phyloP scores from a whole-genome alignment of 768 basidiomycete species.

The Calocera viscosa region DNA sequence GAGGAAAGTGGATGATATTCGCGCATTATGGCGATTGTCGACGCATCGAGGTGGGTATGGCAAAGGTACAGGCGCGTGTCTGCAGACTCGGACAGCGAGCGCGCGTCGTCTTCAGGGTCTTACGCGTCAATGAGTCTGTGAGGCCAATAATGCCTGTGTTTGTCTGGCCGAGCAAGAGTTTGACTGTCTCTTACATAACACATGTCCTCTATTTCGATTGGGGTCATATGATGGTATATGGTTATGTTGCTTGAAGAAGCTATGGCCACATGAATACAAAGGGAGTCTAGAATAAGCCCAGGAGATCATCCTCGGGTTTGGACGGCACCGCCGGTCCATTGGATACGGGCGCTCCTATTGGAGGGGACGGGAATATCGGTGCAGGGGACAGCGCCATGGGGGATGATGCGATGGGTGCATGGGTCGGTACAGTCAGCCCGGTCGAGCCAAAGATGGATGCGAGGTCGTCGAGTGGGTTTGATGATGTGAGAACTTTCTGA shows the following conservation, averaged over 20 bases:
- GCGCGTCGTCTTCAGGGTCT: neutral
- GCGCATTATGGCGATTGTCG: neutral
- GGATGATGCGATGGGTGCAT: conserved; percentile 13
- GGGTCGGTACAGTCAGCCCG: conserved; percentile 19
- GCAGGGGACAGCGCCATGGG: conserved; percentile 11
- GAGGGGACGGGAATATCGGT: neutral
- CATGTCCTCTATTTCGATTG: too few species aligned
- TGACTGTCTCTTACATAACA: too few species aligned
- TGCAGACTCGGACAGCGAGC: neutral
- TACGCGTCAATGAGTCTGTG: neutral
- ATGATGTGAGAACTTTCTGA: conserved; percentile 56
- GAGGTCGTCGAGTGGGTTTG: conserved; percentile 83
- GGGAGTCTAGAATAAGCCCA: conserved; percentile 40
- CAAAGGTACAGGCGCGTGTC: neutral
- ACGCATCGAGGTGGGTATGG: neutral
- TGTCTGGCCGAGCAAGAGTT: too few species aligned
- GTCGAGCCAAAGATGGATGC: conserved; percentile 75
- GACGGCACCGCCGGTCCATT: conserved; percentile 23
- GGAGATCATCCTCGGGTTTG: conserved; percentile 39
- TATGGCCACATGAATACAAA: conserved; percentile 1
- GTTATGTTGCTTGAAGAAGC: neutral
- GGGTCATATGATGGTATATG: neutral
- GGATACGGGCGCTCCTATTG: conserved; percentile 12
- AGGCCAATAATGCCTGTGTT: too few species aligned
- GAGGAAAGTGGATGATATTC: neutral